Base-by-base conservation (phyloP, 1,139 yeast genomes). In the Scheffersomyces insectosa region DNA sequence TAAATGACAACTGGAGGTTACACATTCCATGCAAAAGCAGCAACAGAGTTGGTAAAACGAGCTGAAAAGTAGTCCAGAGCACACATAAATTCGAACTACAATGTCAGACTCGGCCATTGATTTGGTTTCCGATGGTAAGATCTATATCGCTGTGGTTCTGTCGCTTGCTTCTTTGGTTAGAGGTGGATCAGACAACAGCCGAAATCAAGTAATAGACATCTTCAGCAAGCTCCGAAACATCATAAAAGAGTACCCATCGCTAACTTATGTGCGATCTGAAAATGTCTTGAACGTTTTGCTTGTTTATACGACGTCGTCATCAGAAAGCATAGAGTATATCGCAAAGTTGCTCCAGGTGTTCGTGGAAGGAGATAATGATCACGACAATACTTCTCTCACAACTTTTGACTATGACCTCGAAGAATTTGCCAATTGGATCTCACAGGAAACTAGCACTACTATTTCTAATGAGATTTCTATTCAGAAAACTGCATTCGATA, bases 341-440 rank as follows among this genome's bases (percentile, higher is more conserved):
- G 34, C 38, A 14, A 32, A 42, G 20, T 38, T 52, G 33, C 55
- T 51, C 3, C 38, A 46, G 35, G 39, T 42, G n/a, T 36, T 52
- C 23, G 42, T 40, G 12, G 36, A 38, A 13, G 11, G 27, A 28
- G 40, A 16, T n/a, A 48, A 39, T 3, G 38, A 23, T 5, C 51
- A 41, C 29, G 25, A 20, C 8, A 7, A 7, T 8, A 20, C 9
- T 20, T 20, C 25, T 20, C 25, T 20, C 7, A 6, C 7, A 2
- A 20, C 6, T 20, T 55, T 47, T n/a, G 45, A 47, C 5, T 43
- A 43, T 16, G 66, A 62, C 32, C 39, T 57, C 3, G 64, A 61
- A 38, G 69, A 64, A 41, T 56, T 56, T 44, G 57, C 57, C 36
- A 52, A 55, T 37, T 52, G 56, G 50, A 41, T 53, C 29, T 5